These are phyloP conservation scores for Xylaria arbuscula DNA, from an alignment of 2,329 filamentous ascomycete genomes.

Conservation along the genomic window DNA sequence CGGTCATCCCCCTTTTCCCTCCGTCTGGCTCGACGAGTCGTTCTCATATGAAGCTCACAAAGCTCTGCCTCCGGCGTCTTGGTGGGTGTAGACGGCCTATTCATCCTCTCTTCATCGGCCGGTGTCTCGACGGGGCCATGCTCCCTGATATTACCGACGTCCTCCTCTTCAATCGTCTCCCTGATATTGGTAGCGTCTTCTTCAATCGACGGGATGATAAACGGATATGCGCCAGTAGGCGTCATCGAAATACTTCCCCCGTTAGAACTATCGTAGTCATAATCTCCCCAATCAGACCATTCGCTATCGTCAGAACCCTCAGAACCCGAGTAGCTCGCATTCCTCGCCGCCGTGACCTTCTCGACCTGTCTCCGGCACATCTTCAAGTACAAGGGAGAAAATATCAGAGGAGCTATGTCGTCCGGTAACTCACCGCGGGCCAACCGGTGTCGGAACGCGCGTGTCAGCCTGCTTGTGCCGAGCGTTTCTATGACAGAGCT, in stretches of 20 bases:
- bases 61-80: not conserved
- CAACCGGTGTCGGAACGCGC: conserved; percentile 11
- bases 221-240: not conserved
- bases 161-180: not conserved
- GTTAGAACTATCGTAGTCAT: not conserved
- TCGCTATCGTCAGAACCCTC: conserved; percentile 5
- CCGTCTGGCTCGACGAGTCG: not conserved
- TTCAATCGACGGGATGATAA: conserved; percentile 15
- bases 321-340: not conserved
- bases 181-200: not conserved
- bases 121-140: not conserved
- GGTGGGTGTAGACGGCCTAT: not conserved
- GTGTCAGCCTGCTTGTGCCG: not conserved
- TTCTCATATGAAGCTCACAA: not conserved
- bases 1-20: not conserved
- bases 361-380: not conserved
- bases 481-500: conserved; percentile 5
- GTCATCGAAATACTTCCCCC: no score
- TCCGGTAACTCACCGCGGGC: conserved; percentile 1
- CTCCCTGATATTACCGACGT: not conserved
- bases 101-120: not conserved
- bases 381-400: conserved; percentile 22
- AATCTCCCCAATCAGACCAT: conserved; percentile 22
- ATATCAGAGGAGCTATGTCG: conserved; percentile 21
- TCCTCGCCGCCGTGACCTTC: not conserved